Evolutionary conservation across 2,329 filamentous ascomycete genomes (phyloP).

Genomic region (Onygenales sp.): DNA sequence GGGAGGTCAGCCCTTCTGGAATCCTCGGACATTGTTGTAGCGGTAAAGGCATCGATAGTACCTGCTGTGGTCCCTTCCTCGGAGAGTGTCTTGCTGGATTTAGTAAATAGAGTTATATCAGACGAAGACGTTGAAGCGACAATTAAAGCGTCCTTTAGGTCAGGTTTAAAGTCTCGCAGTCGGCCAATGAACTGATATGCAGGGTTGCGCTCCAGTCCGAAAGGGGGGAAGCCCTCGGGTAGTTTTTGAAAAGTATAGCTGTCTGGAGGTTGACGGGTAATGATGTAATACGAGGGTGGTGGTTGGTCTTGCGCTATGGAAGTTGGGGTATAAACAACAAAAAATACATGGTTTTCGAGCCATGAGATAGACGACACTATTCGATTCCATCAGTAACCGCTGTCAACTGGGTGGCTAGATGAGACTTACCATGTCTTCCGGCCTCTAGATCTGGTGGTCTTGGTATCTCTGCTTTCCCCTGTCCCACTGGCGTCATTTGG

Average conservation of each 20-base stretch:
- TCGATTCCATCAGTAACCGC: constrained; percentile 25
- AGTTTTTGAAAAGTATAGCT: constrained; percentile 64
- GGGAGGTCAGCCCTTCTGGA: constrained; percentile 66
- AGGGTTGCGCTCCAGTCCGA: constrained; percentile 53
- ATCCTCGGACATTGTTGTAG: constrained; percentile 63
- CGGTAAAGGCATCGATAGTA: constrained; percentile 61
- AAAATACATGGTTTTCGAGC: constrained; percentile 80
- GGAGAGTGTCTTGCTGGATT: constrained; percentile 59
- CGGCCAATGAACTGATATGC: constrained; percentile 72
- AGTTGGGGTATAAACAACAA: constrained; percentile 65
- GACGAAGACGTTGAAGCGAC: constrained; percentile 70
- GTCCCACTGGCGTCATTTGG: constrained; percentile 77
- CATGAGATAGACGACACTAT: constrained; percentile 70
- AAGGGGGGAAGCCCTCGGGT: constrained; percentile 63
- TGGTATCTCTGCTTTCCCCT: constrained; percentile 67
- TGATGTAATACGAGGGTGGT: constrained; percentile 66
- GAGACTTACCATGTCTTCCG: constrained; percentile 55
- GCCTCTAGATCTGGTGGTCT: constrained; percentile 57
- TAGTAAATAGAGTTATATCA: constrained; percentile 69
- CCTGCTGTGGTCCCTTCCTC: constrained; percentile 49
- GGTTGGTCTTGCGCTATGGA: constrained; percentile 46
- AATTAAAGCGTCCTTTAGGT: constrained; percentile 71
- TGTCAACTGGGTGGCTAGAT: not conserved
- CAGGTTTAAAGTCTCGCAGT: constrained; percentile 69
- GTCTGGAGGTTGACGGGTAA: constrained; percentile 50